Percentiles rank a stretch among this genome's conserved stretches.
Evolutionary conservation across 1,139 yeast genomes (phyloP).

Genomic region (Ogataea hybrid): DNA sequence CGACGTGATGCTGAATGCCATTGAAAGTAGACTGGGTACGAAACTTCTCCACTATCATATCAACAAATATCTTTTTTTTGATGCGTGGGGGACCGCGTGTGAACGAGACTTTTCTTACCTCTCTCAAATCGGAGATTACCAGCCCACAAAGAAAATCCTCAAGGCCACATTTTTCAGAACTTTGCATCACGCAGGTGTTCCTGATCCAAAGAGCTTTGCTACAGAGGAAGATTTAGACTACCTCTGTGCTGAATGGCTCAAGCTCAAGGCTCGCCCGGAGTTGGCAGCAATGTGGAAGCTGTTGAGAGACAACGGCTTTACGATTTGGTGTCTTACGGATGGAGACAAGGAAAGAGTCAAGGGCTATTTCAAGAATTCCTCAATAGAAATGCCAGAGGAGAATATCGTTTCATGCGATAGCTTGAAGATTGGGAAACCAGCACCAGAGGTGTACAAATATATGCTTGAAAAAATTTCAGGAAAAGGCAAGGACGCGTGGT

Average conservation of each 20-base stretch:
- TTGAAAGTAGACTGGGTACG: conserved; percentile 21
- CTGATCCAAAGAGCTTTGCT: conserved; percentile 21
- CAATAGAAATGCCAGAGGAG: conserved; percentile 23
- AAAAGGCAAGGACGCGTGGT: conserved; percentile 25
- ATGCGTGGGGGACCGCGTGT: conserved; percentile 25
- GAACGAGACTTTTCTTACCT: conserved; percentile 28
- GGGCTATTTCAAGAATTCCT: conserved; percentile 23
- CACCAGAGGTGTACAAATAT: conserved; percentile 22
- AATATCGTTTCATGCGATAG: conserved; percentile 28
- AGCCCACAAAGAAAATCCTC: conserved; percentile 21
- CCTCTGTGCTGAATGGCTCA: conserved; percentile 18
- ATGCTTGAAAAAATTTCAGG: conserved; percentile 28
- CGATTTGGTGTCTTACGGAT: conserved; percentile 27
- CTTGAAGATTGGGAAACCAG: conserved; percentile 25
- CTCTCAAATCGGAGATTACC: conserved; percentile 22
- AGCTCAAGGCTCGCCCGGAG: conserved; percentile 24
- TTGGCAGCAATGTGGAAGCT: conserved; percentile 22
- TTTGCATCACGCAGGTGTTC: conserved; percentile 22
- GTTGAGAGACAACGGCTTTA: conserved; percentile 24
- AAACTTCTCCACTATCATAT: conserved; percentile 16
- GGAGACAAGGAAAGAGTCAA: conserved; percentile 23
- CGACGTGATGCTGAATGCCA: conserved; percentile 23
- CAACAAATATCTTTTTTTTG: conserved; percentile 21
- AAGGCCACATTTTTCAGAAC: conserved; percentile 23
- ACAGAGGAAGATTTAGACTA: conserved; percentile 24